These are phyloP conservation scores for Neodidymelliopsis sp. DNA, from an alignment of 2,329 filamentous ascomycete genomes.

Conservation along the genomic window DNA sequence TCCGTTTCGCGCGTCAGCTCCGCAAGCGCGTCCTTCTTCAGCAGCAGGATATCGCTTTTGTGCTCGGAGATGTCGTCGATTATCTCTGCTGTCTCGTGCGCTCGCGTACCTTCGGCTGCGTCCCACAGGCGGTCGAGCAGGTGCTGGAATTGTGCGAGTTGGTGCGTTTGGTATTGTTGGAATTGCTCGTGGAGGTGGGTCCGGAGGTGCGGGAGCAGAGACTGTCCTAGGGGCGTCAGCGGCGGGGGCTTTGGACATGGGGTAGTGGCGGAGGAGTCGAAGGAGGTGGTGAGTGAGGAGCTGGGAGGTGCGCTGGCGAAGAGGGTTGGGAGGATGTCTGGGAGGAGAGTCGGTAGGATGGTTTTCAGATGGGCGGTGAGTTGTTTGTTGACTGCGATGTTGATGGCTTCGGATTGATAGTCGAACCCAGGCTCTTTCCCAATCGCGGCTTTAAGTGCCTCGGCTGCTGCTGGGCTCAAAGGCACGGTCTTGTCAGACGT, in stretches of 20 bases:
- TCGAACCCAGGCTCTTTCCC: not conserved
- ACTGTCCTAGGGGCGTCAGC: slow-evolving; percentile 4
- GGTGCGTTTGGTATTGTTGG: slow-evolving; percentile 9
- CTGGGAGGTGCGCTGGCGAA: not conserved
- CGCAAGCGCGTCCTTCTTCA: slow-evolving; percentile 3
- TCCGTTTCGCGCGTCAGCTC: slow-evolving; percentile 4
- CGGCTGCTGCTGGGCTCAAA: slow-evolving; percentile 13
- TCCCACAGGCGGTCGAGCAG: not conserved
- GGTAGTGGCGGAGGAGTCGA: not conserved
- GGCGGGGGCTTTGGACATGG: slow-evolving; percentile 2
- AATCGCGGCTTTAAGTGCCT: not conserved
- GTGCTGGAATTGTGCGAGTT: slow-evolving; percentile 8
- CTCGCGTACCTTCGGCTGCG: slow-evolving; percentile 1
- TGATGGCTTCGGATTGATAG: slow-evolving; percentile 2
- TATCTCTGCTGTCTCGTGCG: slow-evolving; percentile 4
- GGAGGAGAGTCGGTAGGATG: not conserved
- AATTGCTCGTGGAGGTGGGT: slow-evolving; percentile 11
- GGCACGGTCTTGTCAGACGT: slow-evolving; percentile 18
- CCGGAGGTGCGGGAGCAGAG: slow-evolving; percentile 7
- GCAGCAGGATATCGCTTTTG: not conserved
- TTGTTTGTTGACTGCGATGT: slow-evolving; percentile 1
- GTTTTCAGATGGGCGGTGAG: not conserved
- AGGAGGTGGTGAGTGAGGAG: not conserved
- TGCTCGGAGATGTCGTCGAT: slow-evolving; percentile 9
- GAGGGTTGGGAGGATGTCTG: not conserved